These are phyloP conservation scores for Setaria viridis DNA, from an alignment of 202 grass and related monocot species.

Conservation along the genomic window DNA sequence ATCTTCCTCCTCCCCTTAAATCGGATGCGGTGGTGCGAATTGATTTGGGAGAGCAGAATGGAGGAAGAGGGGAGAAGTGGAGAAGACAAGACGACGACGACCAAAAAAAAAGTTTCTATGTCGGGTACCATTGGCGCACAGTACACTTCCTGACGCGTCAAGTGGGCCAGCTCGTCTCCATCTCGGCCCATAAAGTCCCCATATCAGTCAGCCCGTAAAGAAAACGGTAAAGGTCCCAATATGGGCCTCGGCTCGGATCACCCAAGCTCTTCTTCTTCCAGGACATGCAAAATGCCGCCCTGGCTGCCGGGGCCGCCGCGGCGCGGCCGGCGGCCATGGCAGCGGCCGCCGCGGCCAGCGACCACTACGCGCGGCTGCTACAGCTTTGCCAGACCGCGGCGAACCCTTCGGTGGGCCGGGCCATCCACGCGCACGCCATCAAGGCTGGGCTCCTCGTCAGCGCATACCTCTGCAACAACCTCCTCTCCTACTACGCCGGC, in stretches of 20 bases:
- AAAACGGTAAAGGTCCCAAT: not conserved
- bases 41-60: constrained; percentile 36
- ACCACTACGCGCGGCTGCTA: constrained; percentile 63
- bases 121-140: not conserved
- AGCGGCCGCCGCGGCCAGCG: not conserved
- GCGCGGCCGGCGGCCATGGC: constrained; percentile 7
- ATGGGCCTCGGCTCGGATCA: not conserved
- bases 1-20: constrained; percentile 39
- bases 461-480: constrained; percentile 74
- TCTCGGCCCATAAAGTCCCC: not conserved
- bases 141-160: not conserved
- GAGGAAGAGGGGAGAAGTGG: not conserved
- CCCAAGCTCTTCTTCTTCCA: not conserved
- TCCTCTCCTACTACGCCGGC: constrained; percentile 68
- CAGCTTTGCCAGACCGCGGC: constrained; percentile 34
- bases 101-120: not conserved
- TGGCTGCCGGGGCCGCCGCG: constrained; percentile 8
- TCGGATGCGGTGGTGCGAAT: not conserved
- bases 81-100: not conserved
- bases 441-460: constrained; percentile 67
- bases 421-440: constrained; percentile 66
- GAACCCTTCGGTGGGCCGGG: constrained; percentile 46
- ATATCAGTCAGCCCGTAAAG: not conserved
- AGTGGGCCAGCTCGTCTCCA: not conserved
- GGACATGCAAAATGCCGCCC: constrained; percentile 53